phyloP scores from a whole-genome alignment of 345 rosid species.

The Bruguiera gymnorhiza region DNA sequence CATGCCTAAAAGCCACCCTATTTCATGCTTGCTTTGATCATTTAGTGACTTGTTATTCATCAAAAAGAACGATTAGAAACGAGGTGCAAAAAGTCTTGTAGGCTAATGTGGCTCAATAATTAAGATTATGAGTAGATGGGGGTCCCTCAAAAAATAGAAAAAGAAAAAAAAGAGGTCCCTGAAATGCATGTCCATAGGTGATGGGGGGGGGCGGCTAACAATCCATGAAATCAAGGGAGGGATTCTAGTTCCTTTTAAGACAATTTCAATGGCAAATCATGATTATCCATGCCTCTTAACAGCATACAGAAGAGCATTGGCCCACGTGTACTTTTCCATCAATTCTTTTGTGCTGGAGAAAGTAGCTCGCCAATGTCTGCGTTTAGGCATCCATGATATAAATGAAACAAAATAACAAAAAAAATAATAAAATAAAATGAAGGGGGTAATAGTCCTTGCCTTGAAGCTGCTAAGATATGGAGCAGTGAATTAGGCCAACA shows the following conservation, averaged over 20 bases:
- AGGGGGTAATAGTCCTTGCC: constrained; percentile 20
- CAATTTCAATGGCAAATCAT: constrained; percentile 8
- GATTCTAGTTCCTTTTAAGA: background rate
- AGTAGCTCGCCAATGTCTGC: no score
- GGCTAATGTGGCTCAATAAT: constrained; percentile 15
- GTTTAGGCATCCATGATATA: no score
- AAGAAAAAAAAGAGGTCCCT: no score
- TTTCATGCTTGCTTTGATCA: constrained; percentile 20
- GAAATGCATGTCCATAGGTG: background rate
- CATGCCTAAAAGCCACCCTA: constrained; percentile 1
- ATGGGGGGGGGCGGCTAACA: background rate
- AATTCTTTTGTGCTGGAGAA: no score
- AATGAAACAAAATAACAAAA: no score
- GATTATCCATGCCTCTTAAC: constrained; percentile 6
- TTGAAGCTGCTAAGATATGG: constrained; percentile 20
- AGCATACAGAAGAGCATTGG: background rate
- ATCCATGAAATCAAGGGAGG: background rate
- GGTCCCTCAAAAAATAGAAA: constrained; percentile 3
- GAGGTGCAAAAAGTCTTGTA: background rate
- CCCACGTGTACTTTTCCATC: background rate
- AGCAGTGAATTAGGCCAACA: background rate
- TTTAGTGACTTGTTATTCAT: constrained; percentile 5
- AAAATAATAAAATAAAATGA: background rate
- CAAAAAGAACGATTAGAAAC: background rate
- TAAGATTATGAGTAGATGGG: constrained; percentile 16